Conservation (phyloP, 257 asterid genomes). For the Galeopsis tetrahit region DNA sequence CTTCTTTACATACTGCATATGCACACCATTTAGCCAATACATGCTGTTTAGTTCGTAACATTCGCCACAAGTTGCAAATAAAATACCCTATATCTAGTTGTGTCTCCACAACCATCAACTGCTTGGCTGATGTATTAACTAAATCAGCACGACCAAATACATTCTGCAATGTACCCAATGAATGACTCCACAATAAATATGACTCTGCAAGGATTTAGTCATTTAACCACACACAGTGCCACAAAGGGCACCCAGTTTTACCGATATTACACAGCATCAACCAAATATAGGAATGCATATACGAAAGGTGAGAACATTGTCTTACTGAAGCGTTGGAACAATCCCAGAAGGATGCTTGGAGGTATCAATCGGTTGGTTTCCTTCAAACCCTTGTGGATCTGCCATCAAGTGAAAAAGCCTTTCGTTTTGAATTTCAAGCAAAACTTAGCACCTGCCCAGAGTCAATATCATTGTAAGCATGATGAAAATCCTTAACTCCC, state of each 20-base stretch:
- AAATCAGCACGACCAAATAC: no score
- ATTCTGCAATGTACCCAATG: neutral
- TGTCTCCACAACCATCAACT: neutral
- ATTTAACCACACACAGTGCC: no score
- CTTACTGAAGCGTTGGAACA: conserved; percentile 87
- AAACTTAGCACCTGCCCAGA: conserved; percentile 8
- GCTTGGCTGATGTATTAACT: neutral
- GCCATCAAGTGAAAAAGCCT: conserved; percentile 52
- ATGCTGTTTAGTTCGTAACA: neutral
- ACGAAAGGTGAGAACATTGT: conserved; percentile 1
- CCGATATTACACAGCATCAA: neutral
- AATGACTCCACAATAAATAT: neutral
- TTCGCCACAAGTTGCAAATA: neutral
- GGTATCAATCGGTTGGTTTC: conserved; percentile 77
- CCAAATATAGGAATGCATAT: neutral
- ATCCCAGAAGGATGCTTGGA: conserved; percentile 88
- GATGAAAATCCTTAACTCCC: conserved; percentile 1
- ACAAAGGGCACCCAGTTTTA: neutral
- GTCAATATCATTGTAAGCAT: conserved; percentile 24
- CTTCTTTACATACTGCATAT: neutral
- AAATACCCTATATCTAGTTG: neutral
- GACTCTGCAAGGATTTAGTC: neutral
- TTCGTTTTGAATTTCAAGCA: conserved; percentile 14
- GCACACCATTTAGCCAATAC: neutral
- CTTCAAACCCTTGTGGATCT: conserved; percentile 73